Evolutionary conservation across 2,329 filamentous ascomycete species (phyloP).

Genomic region (Curvularia sp.): DNA sequence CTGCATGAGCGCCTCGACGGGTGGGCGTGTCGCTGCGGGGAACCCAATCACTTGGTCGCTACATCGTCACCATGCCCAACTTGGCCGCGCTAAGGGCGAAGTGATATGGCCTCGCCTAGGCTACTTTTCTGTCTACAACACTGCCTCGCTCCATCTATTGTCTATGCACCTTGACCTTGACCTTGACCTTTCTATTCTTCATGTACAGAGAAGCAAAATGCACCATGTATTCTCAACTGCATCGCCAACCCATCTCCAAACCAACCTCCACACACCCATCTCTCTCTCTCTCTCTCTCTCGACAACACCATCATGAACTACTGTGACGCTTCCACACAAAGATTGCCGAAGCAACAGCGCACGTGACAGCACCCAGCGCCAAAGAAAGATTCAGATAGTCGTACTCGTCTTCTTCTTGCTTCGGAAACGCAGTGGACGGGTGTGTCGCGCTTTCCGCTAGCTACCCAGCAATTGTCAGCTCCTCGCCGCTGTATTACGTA

Average conservation of each 20-base stretch:
- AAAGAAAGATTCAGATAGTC: conserved; percentile 88
- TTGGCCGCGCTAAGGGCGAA: neutral
- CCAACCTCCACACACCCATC: neutral
- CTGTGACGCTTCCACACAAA: conserved; percentile 65
- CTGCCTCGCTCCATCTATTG: neutral
- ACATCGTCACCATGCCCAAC: neutral
- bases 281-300: no score
- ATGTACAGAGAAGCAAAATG: neutral
- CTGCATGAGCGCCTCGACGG: neutral
- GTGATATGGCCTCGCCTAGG: neutral
- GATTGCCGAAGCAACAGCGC: conserved; percentile 64
- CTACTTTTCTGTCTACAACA: neutral
- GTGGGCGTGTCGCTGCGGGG: neutral
- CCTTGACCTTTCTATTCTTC: neutral
- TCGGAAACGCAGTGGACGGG: conserved; percentile 86
- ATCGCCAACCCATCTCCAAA: neutral
- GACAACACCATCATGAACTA: conserved; percentile 12
- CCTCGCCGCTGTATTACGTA: neutral
- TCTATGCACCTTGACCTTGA: neutral
- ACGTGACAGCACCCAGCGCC: conserved; percentile 74
- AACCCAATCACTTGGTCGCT: neutral
- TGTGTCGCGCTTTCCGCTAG: conserved; percentile 92
- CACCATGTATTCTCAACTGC: neutral
- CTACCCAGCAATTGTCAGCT: conserved; percentile 38
- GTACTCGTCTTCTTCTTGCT: conserved; percentile 79